Base-by-base conservation (phyloP, 2,329 filamentous ascomycete species). In the Aspergillus arachidicola region DNA sequence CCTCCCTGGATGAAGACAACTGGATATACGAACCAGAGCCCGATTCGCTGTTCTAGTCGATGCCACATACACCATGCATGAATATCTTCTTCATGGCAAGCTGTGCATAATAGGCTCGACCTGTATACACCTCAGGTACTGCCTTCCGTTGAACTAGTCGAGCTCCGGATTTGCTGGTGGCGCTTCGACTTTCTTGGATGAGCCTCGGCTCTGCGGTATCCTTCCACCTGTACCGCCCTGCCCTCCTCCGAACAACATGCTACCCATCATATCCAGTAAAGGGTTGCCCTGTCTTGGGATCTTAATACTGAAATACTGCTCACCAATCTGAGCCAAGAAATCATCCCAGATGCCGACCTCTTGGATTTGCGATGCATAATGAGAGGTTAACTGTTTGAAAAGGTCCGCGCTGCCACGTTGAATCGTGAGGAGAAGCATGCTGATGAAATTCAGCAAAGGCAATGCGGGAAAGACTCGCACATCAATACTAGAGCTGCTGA, bases 201-300 rank as follows among this genome's bases (percentile, higher is more conserved):
- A 67, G 36, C 59, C 65, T 59, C 68, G 71, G n/a, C 67, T 65
- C 64, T 76, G 75, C 32, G 72, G 66, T 55, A 69, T 68, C 36
- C 80, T 81, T 60, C 76, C 74, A 45, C 72, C 76, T 38, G 76
- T 74, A 56, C 79, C 76, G 43, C 68, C 70, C 26, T 85, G 86
- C 30, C 84, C 86, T 7, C 88, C 90, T 23, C 93, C 93, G 56
- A 94, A 94, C 73, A 99, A 91, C 84, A 99, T 87, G 66, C 89
- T 94, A 55, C 93, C 94, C 91, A 99, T 96, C 94, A 99, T 98
- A 76, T 99, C 95, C 79, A 98, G 88, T 78, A 99, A 83, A 3
- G 94, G 94, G 78, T 98, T 98, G 67, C 90, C 91, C 82, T 97
- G 93, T 72, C 91, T 86, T 54, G 94, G 94, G 74, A 93, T 90